phyloP scores from a whole-genome alignment of 306 rosid species.

The Begonia peltatifolia region DNA sequence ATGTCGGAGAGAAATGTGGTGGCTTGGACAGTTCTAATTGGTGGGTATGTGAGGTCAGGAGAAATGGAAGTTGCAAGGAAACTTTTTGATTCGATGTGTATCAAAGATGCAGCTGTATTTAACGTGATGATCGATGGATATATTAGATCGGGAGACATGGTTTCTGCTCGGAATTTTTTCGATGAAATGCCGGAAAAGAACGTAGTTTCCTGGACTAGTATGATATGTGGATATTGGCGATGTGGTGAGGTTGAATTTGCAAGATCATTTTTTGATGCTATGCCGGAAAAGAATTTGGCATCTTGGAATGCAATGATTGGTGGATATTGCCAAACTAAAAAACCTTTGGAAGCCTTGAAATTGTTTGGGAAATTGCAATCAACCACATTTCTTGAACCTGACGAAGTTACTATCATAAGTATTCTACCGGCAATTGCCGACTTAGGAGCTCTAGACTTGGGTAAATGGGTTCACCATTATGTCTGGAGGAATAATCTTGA shows the following conservation, averaged over 20 bases:
- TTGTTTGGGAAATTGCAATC: slow-evolving; percentile 41
- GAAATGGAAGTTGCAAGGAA: slow-evolving; percentile 41
- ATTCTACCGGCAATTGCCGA: slow-evolving; percentile 66
- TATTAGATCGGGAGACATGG: slow-evolving; percentile 36
- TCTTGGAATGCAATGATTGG: slow-evolving; percentile 68
- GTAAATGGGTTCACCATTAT: slow-evolving; percentile 44
- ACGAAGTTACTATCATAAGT: slow-evolving; percentile 46
- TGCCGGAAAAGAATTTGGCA: slow-evolving; percentile 44
- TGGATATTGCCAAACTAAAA: slow-evolving; percentile 46
- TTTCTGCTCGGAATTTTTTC: slow-evolving; percentile 37
- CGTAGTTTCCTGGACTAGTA: slow-evolving; percentile 60
- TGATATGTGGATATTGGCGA: slow-evolving; percentile 47
- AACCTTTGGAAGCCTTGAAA: slow-evolving; percentile 38
- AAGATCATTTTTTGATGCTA: slow-evolving; percentile 38
- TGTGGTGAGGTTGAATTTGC: slow-evolving; percentile 33
- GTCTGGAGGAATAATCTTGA: slow-evolving; percentile 30
- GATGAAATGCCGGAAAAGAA: slow-evolving; percentile 33
- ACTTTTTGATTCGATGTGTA: slow-evolving; percentile 40
- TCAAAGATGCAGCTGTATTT: slow-evolving; percentile 34
- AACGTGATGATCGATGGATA: slow-evolving; percentile 60
- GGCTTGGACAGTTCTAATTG: slow-evolving; percentile 51
- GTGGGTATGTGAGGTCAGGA: slow-evolving; percentile 47
- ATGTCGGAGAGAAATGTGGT: slow-evolving; percentile 37
- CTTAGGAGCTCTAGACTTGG: slow-evolving; percentile 50
- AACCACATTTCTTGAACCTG: slow-evolving; percentile 23